Conservation (phyloP, 345 rosid genomes). For the Boechera retrofracta region DNA sequence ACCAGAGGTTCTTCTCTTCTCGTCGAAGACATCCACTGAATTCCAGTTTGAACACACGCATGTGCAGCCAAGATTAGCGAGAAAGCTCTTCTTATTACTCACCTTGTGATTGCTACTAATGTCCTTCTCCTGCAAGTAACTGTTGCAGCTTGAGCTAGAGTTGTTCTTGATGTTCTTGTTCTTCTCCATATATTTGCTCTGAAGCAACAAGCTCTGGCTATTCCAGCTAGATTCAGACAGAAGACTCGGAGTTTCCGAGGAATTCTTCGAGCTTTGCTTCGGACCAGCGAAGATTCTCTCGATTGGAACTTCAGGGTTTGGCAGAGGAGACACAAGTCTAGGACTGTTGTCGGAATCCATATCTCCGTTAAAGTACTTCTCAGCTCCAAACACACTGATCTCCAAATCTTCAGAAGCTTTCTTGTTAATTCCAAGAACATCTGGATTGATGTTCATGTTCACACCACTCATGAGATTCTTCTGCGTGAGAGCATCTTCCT, state of each 20-base stretch:
- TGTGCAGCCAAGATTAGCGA: constrained; percentile 62
- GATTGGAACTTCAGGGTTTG: constrained; percentile 30
- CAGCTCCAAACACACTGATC: constrained; percentile 83
- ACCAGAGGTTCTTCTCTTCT: constrained; percentile 42
- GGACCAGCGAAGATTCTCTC: constrained; percentile 26
- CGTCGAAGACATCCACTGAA: constrained; percentile 59
- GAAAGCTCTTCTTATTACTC: constrained; percentile 54
- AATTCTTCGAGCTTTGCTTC: constrained; percentile 38
- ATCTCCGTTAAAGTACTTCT: constrained; percentile 76
- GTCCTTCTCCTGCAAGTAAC: constrained; percentile 39
- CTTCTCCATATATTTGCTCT: constrained; percentile 47
- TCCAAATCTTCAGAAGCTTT: constrained; percentile 63
- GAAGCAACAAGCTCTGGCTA: constrained; percentile 72
- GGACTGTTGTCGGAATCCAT: constrained; percentile 52
- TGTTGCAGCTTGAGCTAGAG: constrained; percentile 31
- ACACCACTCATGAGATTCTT: constrained; percentile 44
- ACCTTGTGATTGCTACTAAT: constrained; percentile 23
- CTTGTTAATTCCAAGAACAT: constrained; percentile 36
- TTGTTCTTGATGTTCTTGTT: constrained; percentile 43
- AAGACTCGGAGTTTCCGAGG: constrained; percentile 42
- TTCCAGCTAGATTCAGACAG: constrained; percentile 56
- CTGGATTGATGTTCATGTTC: constrained; percentile 30
- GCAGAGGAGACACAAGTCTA: constrained; percentile 38
- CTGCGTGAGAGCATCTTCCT: constrained; percentile 50
- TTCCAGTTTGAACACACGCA: constrained; percentile 63